Evolutionary conservation across 306 rosid genomes (phyloP).

Genomic region (Lathyrus sativus): DNA sequence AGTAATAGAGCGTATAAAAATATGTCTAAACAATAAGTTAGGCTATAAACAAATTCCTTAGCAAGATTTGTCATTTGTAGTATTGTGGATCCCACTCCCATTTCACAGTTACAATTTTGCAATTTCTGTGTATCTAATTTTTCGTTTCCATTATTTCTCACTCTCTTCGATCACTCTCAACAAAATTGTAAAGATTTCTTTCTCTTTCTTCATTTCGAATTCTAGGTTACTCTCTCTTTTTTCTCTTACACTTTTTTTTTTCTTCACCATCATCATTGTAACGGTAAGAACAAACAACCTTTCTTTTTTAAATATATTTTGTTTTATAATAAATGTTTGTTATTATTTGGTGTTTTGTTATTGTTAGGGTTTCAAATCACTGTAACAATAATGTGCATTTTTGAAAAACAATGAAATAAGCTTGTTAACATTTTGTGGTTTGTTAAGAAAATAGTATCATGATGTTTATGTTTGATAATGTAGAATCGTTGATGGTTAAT

Average conservation of each 20-base stretch:
- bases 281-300: background rate
- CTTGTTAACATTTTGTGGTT: background rate
- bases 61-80: background rate
- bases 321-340: background rate
- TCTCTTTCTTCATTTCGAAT: background rate
- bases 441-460: background rate
- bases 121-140: no score
- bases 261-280: background rate
- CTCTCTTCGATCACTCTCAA: background rate
- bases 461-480: background rate
- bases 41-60: background rate
- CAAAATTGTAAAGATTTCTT: background rate
- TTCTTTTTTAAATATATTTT: background rate
- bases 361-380: background rate
- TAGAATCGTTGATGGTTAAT: background rate
- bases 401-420: background rate
- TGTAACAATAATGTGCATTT: background rate
- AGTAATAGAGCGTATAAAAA: no score
- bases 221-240: background rate
- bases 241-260: background rate
- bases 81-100: background rate
- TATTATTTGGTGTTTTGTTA: background rate
- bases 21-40: no score
- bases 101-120: background rate
- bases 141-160: background rate